phyloP scores from a whole-genome alignment of 345 rosid species.

The Stellera chamaejasme region DNA sequence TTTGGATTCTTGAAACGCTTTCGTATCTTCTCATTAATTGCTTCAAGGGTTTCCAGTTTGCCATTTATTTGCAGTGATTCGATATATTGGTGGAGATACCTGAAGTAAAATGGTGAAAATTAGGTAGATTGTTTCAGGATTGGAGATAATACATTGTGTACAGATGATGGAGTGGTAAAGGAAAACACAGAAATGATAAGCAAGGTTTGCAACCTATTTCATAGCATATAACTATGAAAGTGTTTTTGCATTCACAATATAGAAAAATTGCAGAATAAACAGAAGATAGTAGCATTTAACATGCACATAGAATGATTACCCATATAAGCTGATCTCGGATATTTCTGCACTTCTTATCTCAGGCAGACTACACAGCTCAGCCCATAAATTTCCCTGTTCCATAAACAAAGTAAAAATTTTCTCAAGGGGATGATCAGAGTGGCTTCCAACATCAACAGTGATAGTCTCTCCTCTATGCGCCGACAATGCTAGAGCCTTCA shows the following conservation, averaged over 20 bases:
- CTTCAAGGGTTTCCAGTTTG: conserved; percentile 76
- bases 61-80: conserved; percentile 52
- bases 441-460: conserved; percentile 23
- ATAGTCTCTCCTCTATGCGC: conserved; percentile 43
- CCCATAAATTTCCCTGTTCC: conserved; percentile 94
- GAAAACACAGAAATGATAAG: too few relatives aligned
- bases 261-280: too few relatives aligned
- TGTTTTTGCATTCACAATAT: too few relatives aligned
- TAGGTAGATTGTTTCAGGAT: neutral
- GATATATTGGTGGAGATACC: conserved; percentile 70
- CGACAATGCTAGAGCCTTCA: conserved; percentile 62
- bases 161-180: too few relatives aligned
- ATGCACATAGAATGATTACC: conserved; percentile 36
- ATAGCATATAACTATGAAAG: too few relatives aligned
- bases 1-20: conserved; percentile 94
- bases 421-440: conserved; percentile 57
- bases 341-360: conserved; percentile 59
- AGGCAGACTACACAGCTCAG: conserved; percentile 66
- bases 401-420: conserved; percentile 78
- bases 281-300: neutral
- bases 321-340: conserved; percentile 73
- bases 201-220: too few relatives aligned
- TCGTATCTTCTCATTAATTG: conserved; percentile 76
- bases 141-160: too few relatives aligned
- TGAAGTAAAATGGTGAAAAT: conserved; percentile 22